Evolutionary conservation across 805 yeast species (phyloP).

Genomic region (Candida ipomoeae): DNA sequence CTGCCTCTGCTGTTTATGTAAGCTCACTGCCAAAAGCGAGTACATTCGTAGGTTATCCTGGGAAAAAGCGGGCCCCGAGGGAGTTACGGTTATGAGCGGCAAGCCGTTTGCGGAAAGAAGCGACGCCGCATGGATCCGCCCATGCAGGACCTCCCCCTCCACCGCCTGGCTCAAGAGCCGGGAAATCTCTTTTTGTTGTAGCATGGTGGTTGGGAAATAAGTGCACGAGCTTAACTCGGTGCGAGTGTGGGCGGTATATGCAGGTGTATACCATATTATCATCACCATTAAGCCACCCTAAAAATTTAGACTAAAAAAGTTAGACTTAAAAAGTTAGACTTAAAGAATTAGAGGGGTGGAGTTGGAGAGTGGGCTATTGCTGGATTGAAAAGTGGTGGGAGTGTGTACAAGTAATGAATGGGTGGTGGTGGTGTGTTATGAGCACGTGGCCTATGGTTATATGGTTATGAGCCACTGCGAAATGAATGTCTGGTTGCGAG

Average conservation of each 20-base stretch:
- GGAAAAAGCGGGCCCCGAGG: slow-evolving; percentile 16
- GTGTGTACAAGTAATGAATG: too few relatives aligned
- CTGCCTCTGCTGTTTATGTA: slow-evolving; percentile 17
- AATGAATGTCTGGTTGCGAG: too few relatives aligned
- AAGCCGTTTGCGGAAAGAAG: slow-evolving; percentile 35
- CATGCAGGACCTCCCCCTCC: slow-evolving; percentile 21
- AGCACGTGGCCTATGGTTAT: too few relatives aligned
- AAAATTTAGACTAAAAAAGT: neutral
- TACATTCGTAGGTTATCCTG: slow-evolving; percentile 32
- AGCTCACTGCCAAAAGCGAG: slow-evolving; percentile 33
- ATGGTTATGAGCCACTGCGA: too few relatives aligned
- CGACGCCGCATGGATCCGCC: slow-evolving; percentile 21
- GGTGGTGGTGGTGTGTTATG: too few relatives aligned
- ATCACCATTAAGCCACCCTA: neutral
- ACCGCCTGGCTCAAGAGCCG: slow-evolving; percentile 31
- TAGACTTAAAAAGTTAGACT: too few relatives aligned
- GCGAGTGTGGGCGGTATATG: neutral
- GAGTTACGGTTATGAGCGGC: slow-evolving; percentile 37
- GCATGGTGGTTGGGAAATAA: slow-evolving; percentile 22
- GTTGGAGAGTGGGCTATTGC: too few relatives aligned
- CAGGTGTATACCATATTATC: neutral
- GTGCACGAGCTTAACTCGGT: neutral
- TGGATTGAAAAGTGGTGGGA: too few relatives aligned
- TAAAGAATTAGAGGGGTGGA: too few relatives aligned
- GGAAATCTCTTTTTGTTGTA: slow-evolving; percentile 38